phyloP scores from a whole-genome alignment of 1,284 basidiomycete genomes.

The Cutaneotrichosporon cyanovorans region DNA sequence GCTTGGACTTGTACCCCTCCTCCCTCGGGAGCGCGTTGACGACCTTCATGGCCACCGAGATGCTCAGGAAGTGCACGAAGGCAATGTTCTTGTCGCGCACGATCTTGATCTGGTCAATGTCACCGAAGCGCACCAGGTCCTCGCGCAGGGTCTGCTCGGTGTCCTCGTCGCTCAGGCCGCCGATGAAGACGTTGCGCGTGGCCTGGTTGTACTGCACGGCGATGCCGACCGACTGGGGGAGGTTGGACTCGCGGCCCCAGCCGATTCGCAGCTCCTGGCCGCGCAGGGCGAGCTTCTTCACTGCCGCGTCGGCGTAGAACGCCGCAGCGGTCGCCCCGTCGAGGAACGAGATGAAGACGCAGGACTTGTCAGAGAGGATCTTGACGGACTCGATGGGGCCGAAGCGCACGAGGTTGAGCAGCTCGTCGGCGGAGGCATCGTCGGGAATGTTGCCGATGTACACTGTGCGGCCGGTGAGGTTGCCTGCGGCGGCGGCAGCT shows the following conservation, averaged over 20 bases:
- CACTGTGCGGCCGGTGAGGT: slow-evolving; percentile 75
- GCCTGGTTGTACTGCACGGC: slow-evolving; percentile 85
- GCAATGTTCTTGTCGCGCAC: slow-evolving; percentile 95
- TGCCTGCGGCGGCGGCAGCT: slow-evolving; percentile 61
- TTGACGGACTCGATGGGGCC: slow-evolving; percentile 93
- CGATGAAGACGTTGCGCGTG: slow-evolving; percentile 86
- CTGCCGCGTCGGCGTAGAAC: slow-evolving; percentile 87
- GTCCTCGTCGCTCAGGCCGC: slow-evolving; percentile 75
- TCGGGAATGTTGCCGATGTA: slow-evolving; percentile 94
- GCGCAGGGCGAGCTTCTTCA: slow-evolving; percentile 83
- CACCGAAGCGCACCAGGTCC: slow-evolving; percentile 74
- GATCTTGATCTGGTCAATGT: slow-evolving; percentile 97
- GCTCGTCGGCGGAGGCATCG: slow-evolving; percentile 94
- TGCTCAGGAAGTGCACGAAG: slow-evolving; percentile 92
- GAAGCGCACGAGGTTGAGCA: slow-evolving; percentile 95
- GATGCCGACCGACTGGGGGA: slow-evolving; percentile 71
- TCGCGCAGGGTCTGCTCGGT: slow-evolving; percentile 85
- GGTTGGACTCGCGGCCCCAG: slow-evolving; percentile 86
- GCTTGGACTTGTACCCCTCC: slow-evolving; percentile 83
- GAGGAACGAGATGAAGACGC: slow-evolving; percentile 95
- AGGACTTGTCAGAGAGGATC: slow-evolving; percentile 93
- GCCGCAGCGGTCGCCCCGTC: slow-evolving; percentile 82
- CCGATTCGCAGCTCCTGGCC: slow-evolving; percentile 92
- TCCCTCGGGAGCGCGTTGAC: slow-evolving; percentile 82
- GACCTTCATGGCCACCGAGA: slow-evolving; percentile 85